These are phyloP conservation scores for Trebouxia sp. DNA, from an alignment of 139 green algal genomes.

Conservation along the genomic window DNA sequence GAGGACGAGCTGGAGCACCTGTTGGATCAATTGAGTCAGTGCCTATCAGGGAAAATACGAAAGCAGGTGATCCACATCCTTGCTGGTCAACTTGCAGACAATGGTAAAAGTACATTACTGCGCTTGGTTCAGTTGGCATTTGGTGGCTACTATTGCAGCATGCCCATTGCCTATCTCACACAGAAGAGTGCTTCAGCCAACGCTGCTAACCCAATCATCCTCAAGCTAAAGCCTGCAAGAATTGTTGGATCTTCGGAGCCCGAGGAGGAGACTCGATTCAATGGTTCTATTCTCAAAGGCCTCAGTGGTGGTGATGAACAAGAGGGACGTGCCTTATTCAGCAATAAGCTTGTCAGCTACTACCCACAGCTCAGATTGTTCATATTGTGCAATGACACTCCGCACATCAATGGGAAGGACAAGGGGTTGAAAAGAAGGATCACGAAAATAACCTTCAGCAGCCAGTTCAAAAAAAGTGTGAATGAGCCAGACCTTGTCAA, in stretches of 20 bases:
- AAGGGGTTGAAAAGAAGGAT: constrained; percentile 21
- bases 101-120: constrained; percentile 27
- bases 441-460: constrained; percentile 27
- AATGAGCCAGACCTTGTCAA: constrained; percentile 26
- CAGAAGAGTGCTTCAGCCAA: constrained; percentile 24
- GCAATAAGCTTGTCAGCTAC: constrained; percentile 25
- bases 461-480: constrained; percentile 26
- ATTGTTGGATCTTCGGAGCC: constrained; percentile 26
- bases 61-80: constrained; percentile 23
- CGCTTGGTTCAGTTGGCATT: constrained; percentile 22
- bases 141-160: constrained; percentile 25
- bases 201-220: constrained; percentile 24
- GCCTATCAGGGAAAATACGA: constrained; percentile 22
- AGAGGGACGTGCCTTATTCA: constrained; percentile 26
- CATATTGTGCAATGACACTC: constrained; percentile 27
- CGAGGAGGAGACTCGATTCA: constrained; percentile 24
- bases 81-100: constrained; percentile 23
- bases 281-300: constrained; percentile 26
- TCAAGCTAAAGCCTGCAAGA: constrained; percentile 24
- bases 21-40: constrained; percentile 27
- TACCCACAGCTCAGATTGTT: constrained; percentile 24
- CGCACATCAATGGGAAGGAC: constrained; percentile 24
- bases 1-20: constrained; percentile 22
- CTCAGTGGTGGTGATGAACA: constrained; percentile 21
- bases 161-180: constrained; percentile 25